phyloP scores from a whole-genome alignment of 163 green algal species.

The Chlamydomonas reinhardtii region DNA sequence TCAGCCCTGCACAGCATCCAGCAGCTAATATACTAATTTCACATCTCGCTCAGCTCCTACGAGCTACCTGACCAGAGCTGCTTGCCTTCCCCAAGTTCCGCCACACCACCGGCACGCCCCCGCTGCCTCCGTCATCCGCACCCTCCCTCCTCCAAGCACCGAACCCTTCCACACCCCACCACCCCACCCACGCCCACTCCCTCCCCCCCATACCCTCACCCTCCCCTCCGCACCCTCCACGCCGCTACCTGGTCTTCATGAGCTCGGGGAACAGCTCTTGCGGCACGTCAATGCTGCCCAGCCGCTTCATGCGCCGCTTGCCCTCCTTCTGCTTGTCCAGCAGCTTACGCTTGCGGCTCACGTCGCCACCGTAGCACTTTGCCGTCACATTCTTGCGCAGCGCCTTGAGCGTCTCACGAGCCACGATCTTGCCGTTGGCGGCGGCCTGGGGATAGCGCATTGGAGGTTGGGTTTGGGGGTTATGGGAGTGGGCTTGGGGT shows the following conservation, averaged over 20 bases:
- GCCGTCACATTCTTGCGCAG: conserved; percentile 88
- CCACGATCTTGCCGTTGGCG: conserved; percentile 80
- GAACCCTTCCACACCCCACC: too few relatives aligned
- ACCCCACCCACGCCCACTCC: too few relatives aligned
- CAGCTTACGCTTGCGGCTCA: conserved; percentile 93
- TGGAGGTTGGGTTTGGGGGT: neutral
- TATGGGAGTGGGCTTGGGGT: neutral
- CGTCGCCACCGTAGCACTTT: conserved; percentile 80
- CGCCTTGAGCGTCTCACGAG: conserved; percentile 86
- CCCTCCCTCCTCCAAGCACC: too few relatives aligned
- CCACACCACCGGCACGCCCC: too few relatives aligned
- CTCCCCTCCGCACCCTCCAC: neutral
- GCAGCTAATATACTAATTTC: too few relatives aligned
- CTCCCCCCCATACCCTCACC: neutral
- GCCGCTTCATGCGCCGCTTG: conserved; percentile 96
- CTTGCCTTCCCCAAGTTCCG: too few relatives aligned
- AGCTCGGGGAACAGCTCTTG: conserved; percentile 85
- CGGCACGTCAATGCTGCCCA: conserved; percentile 85
- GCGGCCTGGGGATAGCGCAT: conserved; percentile 71
- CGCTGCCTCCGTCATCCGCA: too few relatives aligned
- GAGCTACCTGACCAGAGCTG: too few relatives aligned
- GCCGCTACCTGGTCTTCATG: conserved; percentile 67
- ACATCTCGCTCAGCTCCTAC: too few relatives aligned
- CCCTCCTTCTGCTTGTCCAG: conserved; percentile 96
- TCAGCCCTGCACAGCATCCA: too few relatives aligned